phyloP scores from a whole-genome alignment of 2,329 filamentous ascomycete genomes.

The Aspergillus pseudoviridinutans region DNA sequence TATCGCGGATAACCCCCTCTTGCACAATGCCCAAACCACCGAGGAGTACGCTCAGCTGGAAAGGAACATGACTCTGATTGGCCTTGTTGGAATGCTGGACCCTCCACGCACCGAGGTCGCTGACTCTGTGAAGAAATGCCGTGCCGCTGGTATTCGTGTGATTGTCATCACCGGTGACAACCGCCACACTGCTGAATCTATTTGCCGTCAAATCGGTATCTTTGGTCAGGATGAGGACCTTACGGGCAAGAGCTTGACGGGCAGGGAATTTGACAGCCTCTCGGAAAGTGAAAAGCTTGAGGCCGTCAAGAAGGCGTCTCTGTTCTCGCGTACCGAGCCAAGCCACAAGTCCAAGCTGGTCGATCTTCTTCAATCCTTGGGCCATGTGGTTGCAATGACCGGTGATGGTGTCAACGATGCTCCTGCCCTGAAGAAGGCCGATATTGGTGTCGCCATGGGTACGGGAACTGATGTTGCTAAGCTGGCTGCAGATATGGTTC shows the following conservation, averaged over 20 bases:
- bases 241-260: conserved; percentile 88
- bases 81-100: conserved; percentile 93
- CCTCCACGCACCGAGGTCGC: conserved; percentile 91
- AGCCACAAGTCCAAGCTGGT: conserved; percentile 97
- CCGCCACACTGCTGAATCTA: conserved; percentile 93
- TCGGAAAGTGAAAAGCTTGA: conserved; percentile 73
- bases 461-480: conserved; percentile 96
- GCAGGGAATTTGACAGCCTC: conserved; percentile 87
- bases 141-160: conserved; percentile 88
- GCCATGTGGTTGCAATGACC: conserved; percentile 98
- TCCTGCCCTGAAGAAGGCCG: conserved; percentile 94
- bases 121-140: conserved; percentile 80
- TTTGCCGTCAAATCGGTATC: conserved; percentile 94
- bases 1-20: conserved; percentile 64
- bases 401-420: conserved; percentile 98
- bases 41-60: conserved; percentile 82
- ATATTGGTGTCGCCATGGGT: conserved; percentile 98
- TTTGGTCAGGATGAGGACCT: conserved; percentile 80
- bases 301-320: conserved; percentile 77
- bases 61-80: conserved; percentile 89
- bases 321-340: conserved; percentile 96
- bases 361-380: conserved; percentile 86
- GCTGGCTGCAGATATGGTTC: conserved; percentile 95
- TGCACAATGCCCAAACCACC: conserved; percentile 73
- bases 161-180: conserved; percentile 99